Conservation (phyloP, 1,284 basidiomycete genomes). For the Ceratobasidium sp. region DNA sequence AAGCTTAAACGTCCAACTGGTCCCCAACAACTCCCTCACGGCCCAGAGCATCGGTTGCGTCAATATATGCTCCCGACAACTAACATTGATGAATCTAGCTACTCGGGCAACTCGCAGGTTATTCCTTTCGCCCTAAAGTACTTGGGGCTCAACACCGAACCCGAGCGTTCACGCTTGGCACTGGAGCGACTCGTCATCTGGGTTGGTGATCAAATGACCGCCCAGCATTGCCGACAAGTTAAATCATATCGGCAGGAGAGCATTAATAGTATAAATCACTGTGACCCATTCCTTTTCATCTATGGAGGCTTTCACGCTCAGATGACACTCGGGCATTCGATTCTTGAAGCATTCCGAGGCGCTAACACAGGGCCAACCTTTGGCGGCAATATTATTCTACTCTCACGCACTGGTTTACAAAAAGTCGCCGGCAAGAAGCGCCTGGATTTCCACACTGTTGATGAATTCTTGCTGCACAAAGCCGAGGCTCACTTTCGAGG, state of each 20-base stretch:
- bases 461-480: neutral
- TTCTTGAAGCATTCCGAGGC: neutral
- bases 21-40: conserved; percentile 1
- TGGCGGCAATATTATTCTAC: neutral
- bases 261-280: neutral
- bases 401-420: neutral
- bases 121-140: neutral
- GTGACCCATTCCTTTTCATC: neutral
- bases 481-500: neutral
- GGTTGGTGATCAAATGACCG: neutral
- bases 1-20: neutral
- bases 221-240: neutral
- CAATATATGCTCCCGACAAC: conserved; percentile 2
- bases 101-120: conserved; percentile 14
- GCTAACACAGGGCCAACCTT: neutral
- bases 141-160: neutral
- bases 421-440: neutral
- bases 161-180: neutral
- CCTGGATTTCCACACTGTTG: neutral
- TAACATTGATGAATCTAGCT: neutral
- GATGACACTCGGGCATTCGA: neutral
- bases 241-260: neutral
- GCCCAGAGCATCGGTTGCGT: neutral
- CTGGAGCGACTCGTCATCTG: neutral
- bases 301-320: neutral